phyloP scores from a whole-genome alignment of 768 basidiomycete genomes.

The Suillus discolor region DNA sequence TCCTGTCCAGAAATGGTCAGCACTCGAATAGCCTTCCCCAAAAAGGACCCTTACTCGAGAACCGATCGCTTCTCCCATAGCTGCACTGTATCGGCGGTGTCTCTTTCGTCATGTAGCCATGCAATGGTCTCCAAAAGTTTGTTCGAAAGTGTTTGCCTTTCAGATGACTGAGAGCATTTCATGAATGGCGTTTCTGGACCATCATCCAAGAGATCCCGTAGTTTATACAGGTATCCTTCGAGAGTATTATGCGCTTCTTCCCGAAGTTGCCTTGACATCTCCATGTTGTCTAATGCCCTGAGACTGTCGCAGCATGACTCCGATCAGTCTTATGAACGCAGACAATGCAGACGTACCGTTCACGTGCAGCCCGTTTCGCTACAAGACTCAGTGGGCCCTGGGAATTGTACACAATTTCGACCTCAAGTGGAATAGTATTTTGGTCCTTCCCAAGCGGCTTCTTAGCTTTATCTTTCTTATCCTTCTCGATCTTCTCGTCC shows the following conservation, averaged over 20 bases:
- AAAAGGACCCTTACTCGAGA: slow-evolving; percentile 67
- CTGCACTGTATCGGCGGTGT: slow-evolving; percentile 75
- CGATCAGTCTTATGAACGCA: slow-evolving; percentile 5
- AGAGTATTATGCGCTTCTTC: slow-evolving; percentile 92
- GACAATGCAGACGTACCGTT: slow-evolving; percentile 53
- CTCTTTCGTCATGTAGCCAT: slow-evolving; percentile 87
- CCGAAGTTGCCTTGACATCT: slow-evolving; percentile 71
- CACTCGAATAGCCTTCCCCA: background rate
- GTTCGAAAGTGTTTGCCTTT: slow-evolving; percentile 65
- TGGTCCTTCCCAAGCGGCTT: slow-evolving; percentile 40
- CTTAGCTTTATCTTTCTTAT: slow-evolving; percentile 38
- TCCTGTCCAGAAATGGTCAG: slow-evolving; percentile 42
- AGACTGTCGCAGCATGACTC: slow-evolving; percentile 50
- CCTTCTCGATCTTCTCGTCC: slow-evolving; percentile 39
- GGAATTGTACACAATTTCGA: slow-evolving; percentile 61
- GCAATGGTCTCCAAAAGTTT: slow-evolving; percentile 72
- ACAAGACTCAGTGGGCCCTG: slow-evolving; percentile 75
- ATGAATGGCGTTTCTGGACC: slow-evolving; percentile 73
- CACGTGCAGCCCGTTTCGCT: slow-evolving; percentile 73
- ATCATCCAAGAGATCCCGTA: slow-evolving; percentile 80
- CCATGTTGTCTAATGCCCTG: slow-evolving; percentile 74
- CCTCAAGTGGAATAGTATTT: slow-evolving; percentile 67
- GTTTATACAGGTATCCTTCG: slow-evolving; percentile 91
- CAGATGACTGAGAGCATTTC: slow-evolving; percentile 76
- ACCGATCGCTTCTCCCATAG: slow-evolving; percentile 75